Base-by-base conservation (phyloP, 441 rosid species). In the Arabidopsis lyrata region DNA sequence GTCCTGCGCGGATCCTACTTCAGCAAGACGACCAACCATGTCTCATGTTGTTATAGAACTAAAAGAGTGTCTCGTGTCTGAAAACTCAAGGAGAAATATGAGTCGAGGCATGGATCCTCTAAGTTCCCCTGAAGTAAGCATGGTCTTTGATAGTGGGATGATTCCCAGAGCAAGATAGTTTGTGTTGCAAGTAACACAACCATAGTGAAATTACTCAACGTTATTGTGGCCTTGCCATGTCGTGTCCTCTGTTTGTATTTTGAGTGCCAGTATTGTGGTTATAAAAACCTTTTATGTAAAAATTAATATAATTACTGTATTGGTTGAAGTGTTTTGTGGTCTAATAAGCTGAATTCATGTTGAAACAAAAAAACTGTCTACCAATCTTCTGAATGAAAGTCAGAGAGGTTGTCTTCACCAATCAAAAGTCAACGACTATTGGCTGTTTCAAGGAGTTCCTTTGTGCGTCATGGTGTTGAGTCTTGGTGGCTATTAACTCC, bases 1-100 rank as follows among this genome's bases (percentile, higher is more conserved):
- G 75, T 54, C 71, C 1, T 76, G 79, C 15, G 66, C 48, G 0
- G 12, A 76, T 55, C 71, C 75, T 15, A n/a, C 70, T 35, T 76
- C 75, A 5, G 47, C 61, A 38, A 63, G 3, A 6, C 75, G 79
- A 69, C 79, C 79, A 69, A 55, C 45, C 66, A 69, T 76, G 71
- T 76, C 79, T 29, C 61, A 70, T 9, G 66, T 70, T 63, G 61
- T 69, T 39, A 4, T 18, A 0, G 75, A 63, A 31, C 31, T 76
- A 47, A 76, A 65, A 76, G 75, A 76, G 24, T 69, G 75, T 63
- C 13, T 69, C n/a, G 71, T 56, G 8, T 38, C 71, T 56, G 75
- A 62, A 38, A 69, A 69, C 55, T 70, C 69, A 4, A 63, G 31
- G 55, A 63, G 38, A 27, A 68, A 53, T 34, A 53, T 44, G 58